These are phyloP conservation scores for Microdochium trichocladiopsis DNA, from an alignment of 2,329 filamentous ascomycete genomes.

Conservation along the genomic window DNA sequence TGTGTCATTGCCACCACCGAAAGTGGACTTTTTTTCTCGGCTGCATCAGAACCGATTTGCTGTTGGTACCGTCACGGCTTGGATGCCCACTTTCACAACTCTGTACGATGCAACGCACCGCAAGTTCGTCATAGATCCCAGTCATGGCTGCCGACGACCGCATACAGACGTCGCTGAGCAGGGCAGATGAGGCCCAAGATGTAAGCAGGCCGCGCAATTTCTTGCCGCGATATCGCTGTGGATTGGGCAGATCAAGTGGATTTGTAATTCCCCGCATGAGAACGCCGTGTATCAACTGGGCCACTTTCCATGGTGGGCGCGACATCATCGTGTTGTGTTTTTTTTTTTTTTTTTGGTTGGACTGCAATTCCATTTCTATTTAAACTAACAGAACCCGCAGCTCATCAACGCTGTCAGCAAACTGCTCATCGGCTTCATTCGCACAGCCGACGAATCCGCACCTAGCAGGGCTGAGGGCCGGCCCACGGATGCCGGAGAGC, in stretches of 20 bases:
- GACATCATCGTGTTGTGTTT: too few relatives aligned
- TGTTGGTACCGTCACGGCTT: neutral
- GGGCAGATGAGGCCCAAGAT: constrained; percentile 38
- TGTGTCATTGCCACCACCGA: too few relatives aligned
- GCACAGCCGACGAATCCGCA: constrained; percentile 58
- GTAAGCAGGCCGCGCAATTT: constrained; percentile 22
- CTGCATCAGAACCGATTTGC: too few relatives aligned
- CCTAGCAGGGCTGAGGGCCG: constrained; percentile 45
- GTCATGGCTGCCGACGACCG: constrained; percentile 5
- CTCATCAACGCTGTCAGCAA: constrained; percentile 60
- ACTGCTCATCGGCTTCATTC: constrained; percentile 65
- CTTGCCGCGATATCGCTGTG: too few relatives aligned
- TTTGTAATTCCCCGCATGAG: too few relatives aligned
- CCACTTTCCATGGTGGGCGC: too few relatives aligned
- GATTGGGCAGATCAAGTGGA: too few relatives aligned
- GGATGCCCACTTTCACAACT: neutral
- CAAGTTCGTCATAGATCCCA: neutral
- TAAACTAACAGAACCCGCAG: constrained; percentile 30
- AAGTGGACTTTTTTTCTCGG: too few relatives aligned
- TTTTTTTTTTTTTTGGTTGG: neutral
- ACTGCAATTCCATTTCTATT: neutral
- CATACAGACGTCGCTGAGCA: constrained; percentile 14
- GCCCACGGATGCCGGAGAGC: constrained; percentile 28
- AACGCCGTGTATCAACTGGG: too few relatives aligned
- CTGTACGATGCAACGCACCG: constrained; percentile 5